Base-by-base conservation (phyloP, 129 eudicot species). In the Arctium lappa region DNA sequence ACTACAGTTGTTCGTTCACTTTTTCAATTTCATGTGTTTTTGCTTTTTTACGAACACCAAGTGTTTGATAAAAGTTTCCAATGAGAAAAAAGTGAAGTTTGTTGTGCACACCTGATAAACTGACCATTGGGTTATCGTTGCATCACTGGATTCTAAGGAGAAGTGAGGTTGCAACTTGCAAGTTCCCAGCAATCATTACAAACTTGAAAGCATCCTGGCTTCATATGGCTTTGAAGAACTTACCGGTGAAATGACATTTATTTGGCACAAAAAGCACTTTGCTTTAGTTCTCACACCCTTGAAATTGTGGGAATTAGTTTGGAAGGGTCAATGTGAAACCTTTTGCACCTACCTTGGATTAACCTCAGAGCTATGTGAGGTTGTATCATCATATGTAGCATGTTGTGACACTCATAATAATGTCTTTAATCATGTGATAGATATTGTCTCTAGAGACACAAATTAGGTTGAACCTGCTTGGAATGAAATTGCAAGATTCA, bases 311-410 rank as follows among this genome's bases (percentile, higher is more conserved):
- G 53, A 44, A 1, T 33, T 72, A 27, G 50, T 37, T 22, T 80
- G n/a, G 4, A 80, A 72, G 36, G 31, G 37, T 80, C 73, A 60
- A 7, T 29, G 18, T 60, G 63, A 73, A n/a, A 44, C 79, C 34
- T 56, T 80, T 62, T 81, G 40, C 70, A 50, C 72, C 30, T 60
- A 60, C 70, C 65, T 6, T 44, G 70, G 22, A 16, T 36, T 22
- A 72, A 80, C 15, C 12, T 38, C n/a, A 40, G 72, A 80, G 84
- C 60, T 72, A 18, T 62, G n/a, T 73, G 66, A 81, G 79, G 73
- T 80, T 72, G 72, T 81, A 29, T 74, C 79, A 29, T 62, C 16
- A n/a, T 16, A 62, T 40, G 31, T 62, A 8, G 12, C 46, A 73
- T 81, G 44, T 8, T 81, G 66, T 74, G 42, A 31, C 74, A 82